Evolutionary conservation across 352 stramenopile genomes (phyloP).

Genomic region (Phytophthora colocasiae): DNA sequence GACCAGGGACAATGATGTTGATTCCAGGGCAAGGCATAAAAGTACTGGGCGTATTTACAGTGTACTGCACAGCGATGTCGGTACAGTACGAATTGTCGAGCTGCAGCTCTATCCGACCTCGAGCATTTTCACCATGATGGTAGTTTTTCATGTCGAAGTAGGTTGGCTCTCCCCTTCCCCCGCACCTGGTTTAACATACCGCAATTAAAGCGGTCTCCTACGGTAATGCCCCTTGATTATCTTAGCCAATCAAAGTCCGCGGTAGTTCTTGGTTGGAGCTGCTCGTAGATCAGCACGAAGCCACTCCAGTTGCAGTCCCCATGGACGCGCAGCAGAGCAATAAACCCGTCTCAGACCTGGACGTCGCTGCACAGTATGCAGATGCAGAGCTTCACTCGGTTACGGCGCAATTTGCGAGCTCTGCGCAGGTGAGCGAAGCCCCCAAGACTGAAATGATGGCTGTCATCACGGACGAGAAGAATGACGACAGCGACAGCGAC

Average conservation of each 20-base stretch:
- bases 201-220: background rate
- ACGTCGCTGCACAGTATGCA: slow-evolving; percentile 61
- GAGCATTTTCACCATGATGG: background rate
- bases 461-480: slow-evolving; percentile 3
- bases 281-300: slow-evolving; percentile 2
- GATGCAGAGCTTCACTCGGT: slow-evolving; percentile 59
- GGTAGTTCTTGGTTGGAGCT: slow-evolving; percentile 41
- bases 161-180: slow-evolving; percentile 17
- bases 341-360: slow-evolving; percentile 49
- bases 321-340: slow-evolving; percentile 24
- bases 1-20: slow-evolving; percentile 15
- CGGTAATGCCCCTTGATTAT: background rate
- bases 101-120: no score
- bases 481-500: slow-evolving; percentile 33
- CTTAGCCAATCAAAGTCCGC: background rate
- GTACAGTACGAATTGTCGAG: background rate
- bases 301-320: background rate
- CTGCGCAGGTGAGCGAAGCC: slow-evolving; percentile 23
- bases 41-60: background rate
- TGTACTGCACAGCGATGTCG: background rate
- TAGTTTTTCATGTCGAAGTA: slow-evolving; percentile 8
- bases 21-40: slow-evolving; percentile 1
- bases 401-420: slow-evolving; percentile 47
- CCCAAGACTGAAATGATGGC: slow-evolving; percentile 6
- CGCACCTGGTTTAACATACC: slow-evolving; percentile 12